Evolutionary conservation across 495 filamentous ascomycete genomes (phyloP).

Genomic region (Daldinia caldariorum): DNA sequence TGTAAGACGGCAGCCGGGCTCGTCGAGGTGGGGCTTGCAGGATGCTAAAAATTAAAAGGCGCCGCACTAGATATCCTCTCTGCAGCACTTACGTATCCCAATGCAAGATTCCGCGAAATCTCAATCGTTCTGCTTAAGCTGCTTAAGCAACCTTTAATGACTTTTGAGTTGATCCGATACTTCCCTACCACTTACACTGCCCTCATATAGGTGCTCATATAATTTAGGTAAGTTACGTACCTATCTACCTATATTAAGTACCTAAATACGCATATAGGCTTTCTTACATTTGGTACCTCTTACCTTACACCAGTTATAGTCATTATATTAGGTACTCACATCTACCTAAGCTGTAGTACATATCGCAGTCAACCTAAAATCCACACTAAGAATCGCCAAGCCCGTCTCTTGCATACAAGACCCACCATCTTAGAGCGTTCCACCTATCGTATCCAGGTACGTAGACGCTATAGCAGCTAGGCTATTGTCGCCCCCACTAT

Average conservation of each 20-base stretch:
- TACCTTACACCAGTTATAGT: background rate
- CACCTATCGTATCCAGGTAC: slow-evolving; percentile 35
- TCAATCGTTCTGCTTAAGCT: slow-evolving; percentile 31
- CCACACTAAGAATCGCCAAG: slow-evolving; percentile 42
- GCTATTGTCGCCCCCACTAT: slow-evolving; percentile 31
- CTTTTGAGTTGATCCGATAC: background rate
- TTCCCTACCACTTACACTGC: background rate
- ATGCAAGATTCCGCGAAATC: slow-evolving; percentile 50
- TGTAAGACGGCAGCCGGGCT: slow-evolving; percentile 44
- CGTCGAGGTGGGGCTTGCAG: slow-evolving; percentile 40
- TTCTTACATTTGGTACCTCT: background rate
- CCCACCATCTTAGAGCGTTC: slow-evolving; percentile 20
- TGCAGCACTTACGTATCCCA: slow-evolving; percentile 47
- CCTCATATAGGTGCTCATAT: background rate
- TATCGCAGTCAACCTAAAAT: slow-evolving; percentile 38
- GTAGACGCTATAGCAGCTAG: slow-evolving; percentile 27
- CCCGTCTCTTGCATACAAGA: slow-evolving; percentile 42
- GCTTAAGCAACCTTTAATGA: background rate
- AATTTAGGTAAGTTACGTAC: background rate
- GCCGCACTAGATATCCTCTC: slow-evolving; percentile 36
- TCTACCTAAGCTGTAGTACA: slow-evolving; percentile 9
- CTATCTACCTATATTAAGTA: too few species aligned
- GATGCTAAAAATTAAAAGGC: slow-evolving; percentile 32
- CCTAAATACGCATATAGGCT: too few species aligned
- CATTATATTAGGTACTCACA: background rate